A percentile compares a stretch with the other conserved stretches of the same genome.
Evolutionary conservation across 371 early-diverging fungal species (phyloP).

Genomic region (Actinomortierella wolfii): DNA sequence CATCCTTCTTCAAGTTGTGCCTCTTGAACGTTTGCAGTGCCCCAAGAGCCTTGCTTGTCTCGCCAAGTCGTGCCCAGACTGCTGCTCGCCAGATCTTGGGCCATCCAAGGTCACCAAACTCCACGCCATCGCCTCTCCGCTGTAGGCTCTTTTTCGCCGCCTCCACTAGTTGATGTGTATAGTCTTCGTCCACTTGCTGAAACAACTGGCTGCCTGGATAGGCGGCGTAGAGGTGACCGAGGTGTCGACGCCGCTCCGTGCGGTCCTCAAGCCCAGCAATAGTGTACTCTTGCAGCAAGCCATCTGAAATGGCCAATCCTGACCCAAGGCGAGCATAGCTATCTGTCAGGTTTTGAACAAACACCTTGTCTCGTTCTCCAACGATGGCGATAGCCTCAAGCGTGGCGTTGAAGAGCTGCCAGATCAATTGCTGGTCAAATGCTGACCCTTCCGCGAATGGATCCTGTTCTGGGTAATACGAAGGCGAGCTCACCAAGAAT

Average conservation of each 20-base stretch:
- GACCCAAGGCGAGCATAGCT: conserved; percentile 12
- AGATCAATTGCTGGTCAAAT: conserved; percentile 37
- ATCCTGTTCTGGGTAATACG: conserved; percentile 39
- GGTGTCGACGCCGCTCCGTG: conserved; percentile 16
- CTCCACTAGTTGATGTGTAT: conserved; percentile 2
- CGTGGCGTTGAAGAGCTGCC: conserved; percentile 32
- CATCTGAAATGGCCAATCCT: conserved; percentile 23
- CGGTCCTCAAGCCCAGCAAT: conserved; percentile 32
- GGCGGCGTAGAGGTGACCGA: conserved; percentile 32
- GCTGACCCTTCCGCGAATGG: conserved; percentile 32
- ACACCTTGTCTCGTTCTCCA: conserved; percentile 34
- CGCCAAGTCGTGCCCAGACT: conserved; percentile 30
- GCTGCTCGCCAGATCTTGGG: conserved; percentile 43
- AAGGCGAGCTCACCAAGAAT: conserved; percentile 25
- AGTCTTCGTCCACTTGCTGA: not conserved
- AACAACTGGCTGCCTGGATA: conserved; percentile 36
- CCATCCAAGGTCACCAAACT: conserved; percentile 23
- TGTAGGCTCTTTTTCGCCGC: conserved; percentile 17
- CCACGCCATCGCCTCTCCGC: conserved; percentile 9
- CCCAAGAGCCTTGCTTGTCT: conserved; percentile 11
- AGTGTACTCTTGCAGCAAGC: conserved; percentile 35
- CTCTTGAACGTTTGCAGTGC: conserved; percentile 19
- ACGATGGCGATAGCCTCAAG: conserved; percentile 24
- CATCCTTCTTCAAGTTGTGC: conserved; percentile 4
- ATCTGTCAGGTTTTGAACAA: conserved; percentile 35